Base-by-base conservation (phyloP, 176 grass and related monocot species). In the Tuctoria greenei region DNA sequence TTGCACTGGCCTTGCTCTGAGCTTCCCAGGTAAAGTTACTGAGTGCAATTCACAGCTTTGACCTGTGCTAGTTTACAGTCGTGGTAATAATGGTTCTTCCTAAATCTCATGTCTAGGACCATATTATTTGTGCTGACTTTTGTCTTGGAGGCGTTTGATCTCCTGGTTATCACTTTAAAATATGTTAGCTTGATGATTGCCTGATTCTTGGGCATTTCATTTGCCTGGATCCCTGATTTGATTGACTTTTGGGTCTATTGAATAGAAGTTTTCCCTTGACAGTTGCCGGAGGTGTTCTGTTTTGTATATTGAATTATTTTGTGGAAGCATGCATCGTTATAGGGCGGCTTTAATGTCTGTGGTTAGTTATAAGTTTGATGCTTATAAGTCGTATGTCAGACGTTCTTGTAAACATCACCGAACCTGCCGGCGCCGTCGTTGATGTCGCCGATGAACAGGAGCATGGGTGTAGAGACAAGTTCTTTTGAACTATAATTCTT, bases 1-100 rank as follows among this genome's bases (percentile, higher is more conserved):
- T 52, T 93, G 91, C 50, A 93, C 91, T 77, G 91, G 91, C 10
- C 78, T 90, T 90, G 91, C 91, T 80, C 31, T 93, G 75, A 90
- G 91, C 76, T 93, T 93, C 77, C 91, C 91, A 93, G 91, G 91
- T 93, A 85, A 54, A 46, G 4, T 27, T 61, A 52, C 23, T 40
- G 36, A 26, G 49, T 74, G 41, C 31, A 61, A 64, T 62, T 49
- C 61, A 61, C 69, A 69, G 20, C 24, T 69, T 12, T 28, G 18
- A 64, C 31, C 67, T 78, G n/a, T 59, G 65, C 72, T 52, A 51
- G 66, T 61, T 4, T 55, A 40, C 21, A 74, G 18, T 31, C 38
- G 10, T 35, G 20, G 28, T n/a, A 37, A 18, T 18, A 11, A 10
- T 20, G 24, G 14, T 31, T 50, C 17, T 82, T 78, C 34, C 60